A percentile compares a stretch with the other conserved stretches of the same genome.
Evolutionary conservation across 305 asterid species (phyloP).

Genomic region (Ajuga reptans): DNA sequence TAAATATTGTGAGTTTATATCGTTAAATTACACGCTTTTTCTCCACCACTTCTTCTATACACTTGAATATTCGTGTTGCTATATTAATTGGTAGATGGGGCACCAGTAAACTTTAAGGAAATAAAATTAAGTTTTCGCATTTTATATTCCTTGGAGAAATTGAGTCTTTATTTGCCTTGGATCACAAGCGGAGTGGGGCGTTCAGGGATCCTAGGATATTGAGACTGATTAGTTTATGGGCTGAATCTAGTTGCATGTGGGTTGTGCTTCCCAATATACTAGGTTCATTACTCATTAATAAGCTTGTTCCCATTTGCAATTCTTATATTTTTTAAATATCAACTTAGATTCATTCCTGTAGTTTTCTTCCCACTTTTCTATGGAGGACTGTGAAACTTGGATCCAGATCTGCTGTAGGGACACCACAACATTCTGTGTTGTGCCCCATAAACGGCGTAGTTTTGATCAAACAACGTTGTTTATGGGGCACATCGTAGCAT

Average conservation of each 20-base stretch:
- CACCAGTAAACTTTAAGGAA: too few relatives aligned
- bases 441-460: too few relatives aligned
- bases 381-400: too few relatives aligned
- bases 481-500: too few relatives aligned
- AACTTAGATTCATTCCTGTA: neutral
- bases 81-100: neutral
- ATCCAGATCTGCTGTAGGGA: too few relatives aligned
- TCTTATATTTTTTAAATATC: too few relatives aligned
- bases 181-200: neutral
- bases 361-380: too few relatives aligned
- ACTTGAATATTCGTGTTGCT: neutral
- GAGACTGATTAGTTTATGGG: neutral
- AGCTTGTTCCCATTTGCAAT: neutral
- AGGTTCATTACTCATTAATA: neutral
- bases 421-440: too few relatives aligned
- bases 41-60: too few relatives aligned
- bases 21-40: neutral
- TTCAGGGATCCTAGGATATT: neutral
- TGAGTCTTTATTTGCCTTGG: neutral
- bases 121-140: neutral
- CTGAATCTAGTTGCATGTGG: conserved; percentile 7
- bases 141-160: neutral
- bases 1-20: neutral
- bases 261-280: conserved; percentile 12
- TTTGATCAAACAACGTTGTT: too few relatives aligned